Conservation (phyloP, 441 rosid species). For the Corymbia citriodora region DNA sequence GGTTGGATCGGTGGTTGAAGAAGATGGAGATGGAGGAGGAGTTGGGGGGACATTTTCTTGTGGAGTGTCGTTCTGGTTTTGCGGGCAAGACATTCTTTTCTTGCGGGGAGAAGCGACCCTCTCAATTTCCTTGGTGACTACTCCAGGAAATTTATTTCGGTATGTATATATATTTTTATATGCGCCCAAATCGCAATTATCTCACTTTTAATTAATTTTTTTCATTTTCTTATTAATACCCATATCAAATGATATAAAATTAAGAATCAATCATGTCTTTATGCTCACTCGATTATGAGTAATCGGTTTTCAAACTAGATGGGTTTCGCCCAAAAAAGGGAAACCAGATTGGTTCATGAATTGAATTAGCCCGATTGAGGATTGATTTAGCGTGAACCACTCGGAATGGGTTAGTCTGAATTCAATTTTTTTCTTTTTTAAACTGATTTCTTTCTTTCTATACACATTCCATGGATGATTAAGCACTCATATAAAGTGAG, state of each 20-base stretch:
- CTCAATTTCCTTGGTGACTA: background rate
- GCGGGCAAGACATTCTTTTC: background rate
- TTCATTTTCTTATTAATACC: background rate
- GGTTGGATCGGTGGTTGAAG: background rate
- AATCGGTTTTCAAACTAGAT: fast-evolving
- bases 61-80: background rate
- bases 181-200: background rate
- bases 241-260: background rate
- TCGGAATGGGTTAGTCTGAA: too few species aligned
- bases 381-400: too few species aligned
- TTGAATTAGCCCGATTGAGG: fast-evolving
- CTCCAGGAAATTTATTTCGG: background rate
- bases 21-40: background rate
- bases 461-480: fast-evolving
- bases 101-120: background rate
- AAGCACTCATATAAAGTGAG: background rate
- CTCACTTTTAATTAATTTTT: background rate
- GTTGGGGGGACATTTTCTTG: background rate
- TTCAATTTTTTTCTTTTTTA: background rate
- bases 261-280: background rate
- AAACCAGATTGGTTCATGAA: fast-evolving
- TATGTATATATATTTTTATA: background rate
- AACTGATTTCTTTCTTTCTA: background rate
- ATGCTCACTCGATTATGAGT: too few species aligned
- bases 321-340: fast-evolving